Evolutionary conservation across 805 yeast species (phyloP).

Genomic region (Yarrowia divulgata): DNA sequence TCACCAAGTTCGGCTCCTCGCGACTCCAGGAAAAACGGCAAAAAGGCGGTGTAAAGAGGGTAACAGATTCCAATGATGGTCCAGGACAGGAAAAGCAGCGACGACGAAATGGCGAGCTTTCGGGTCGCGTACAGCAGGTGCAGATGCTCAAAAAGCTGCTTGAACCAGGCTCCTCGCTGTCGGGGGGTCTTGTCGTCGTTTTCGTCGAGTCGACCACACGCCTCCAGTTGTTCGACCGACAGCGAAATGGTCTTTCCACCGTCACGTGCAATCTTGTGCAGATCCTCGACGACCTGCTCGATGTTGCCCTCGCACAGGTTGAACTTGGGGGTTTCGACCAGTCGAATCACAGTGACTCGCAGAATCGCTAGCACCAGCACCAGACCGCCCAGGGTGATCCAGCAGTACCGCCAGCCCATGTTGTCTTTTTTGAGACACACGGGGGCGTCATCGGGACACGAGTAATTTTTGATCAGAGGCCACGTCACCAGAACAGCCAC

Average conservation of each 20-base stretch:
- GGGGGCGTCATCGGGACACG: constrained; percentile 53
- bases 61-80: constrained; percentile 65
- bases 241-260: constrained; percentile 55
- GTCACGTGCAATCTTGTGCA: constrained; percentile 59
- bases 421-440: constrained; percentile 58
- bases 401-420: constrained; percentile 69
- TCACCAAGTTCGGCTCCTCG: constrained; percentile 55
- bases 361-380: constrained; percentile 59
- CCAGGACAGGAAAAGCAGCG: constrained; percentile 62
- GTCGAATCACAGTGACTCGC: constrained; percentile 55
- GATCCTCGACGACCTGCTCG: constrained; percentile 56
- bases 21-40: constrained; percentile 59
- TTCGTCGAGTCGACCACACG: constrained; percentile 53
- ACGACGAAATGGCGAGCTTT: constrained; percentile 55
- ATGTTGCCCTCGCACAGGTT: constrained; percentile 61
- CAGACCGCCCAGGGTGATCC: constrained; percentile 62
- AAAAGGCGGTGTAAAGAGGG: constrained; percentile 62
- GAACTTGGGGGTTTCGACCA: constrained; percentile 65
- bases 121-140: constrained; percentile 60
- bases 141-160: constrained; percentile 41
- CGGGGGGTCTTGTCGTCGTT: constrained; percentile 4
- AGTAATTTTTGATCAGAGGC: constrained; percentile 61
- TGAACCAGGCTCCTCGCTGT: constrained; percentile 35
- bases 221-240: constrained; percentile 58
- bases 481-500: constrained; percentile 61